Conservation (phyloP, 495 filamentous ascomycete species). For the Pyrenula aspistea region DNA sequence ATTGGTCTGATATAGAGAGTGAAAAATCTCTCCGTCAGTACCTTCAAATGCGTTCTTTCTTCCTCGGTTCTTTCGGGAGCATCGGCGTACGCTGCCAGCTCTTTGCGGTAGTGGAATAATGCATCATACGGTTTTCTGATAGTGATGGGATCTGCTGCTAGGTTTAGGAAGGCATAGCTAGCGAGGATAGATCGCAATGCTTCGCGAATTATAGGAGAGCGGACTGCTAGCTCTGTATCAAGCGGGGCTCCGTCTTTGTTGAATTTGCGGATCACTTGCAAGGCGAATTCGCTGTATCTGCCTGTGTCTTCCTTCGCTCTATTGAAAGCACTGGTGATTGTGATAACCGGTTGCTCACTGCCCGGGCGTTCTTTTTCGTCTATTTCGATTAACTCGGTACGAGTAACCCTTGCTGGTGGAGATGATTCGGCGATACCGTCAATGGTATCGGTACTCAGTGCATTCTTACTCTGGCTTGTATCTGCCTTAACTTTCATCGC, state of each 20-base stretch:
- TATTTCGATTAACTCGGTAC: not conserved
- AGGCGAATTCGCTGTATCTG: not conserved
- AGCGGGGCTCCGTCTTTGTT: not conserved
- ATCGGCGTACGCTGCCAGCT: not conserved
- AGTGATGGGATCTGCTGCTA: not conserved
- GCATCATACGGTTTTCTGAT: slow-evolving; percentile 3
- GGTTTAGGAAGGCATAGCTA: slow-evolving; percentile 1
- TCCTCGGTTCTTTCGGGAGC: not conserved
- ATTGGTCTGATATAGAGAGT: not conserved
- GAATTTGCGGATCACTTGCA: not conserved
- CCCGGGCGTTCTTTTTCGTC: not conserved
- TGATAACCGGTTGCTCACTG: not conserved
- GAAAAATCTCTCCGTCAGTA: not conserved
- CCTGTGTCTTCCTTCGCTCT: not conserved
- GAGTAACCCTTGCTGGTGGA: not conserved
- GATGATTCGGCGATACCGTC: too few relatives aligned
- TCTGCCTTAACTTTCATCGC: too few relatives aligned
- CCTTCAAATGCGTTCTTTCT: not conserved
- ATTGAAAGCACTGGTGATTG: not conserved
- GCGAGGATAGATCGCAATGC: not conserved
- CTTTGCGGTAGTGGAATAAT: slow-evolving; percentile 2
- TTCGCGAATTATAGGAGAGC: not conserved
- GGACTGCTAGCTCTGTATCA: not conserved
- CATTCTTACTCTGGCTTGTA: too few relatives aligned
- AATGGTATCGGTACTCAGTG: too few relatives aligned